Conservation (phyloP, 225 moss, liverwort and hornwort genomes). For the Rhytidiadelphus loreus region DNA sequence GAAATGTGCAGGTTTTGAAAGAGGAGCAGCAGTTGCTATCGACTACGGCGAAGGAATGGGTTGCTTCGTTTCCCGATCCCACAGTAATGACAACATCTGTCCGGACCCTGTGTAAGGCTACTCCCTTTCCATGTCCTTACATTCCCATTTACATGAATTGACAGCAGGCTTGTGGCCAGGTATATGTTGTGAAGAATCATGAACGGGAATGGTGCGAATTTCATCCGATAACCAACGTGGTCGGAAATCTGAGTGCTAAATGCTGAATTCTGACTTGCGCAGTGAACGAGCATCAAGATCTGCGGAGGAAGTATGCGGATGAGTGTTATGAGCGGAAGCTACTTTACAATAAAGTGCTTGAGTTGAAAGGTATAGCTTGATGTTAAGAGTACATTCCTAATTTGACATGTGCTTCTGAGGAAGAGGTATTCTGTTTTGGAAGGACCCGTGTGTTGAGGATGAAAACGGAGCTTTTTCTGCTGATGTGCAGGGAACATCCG, state of each 20-base stretch:
- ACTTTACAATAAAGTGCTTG: conserved; percentile 91
- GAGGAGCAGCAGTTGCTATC: conserved; percentile 45
- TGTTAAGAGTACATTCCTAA: too few species aligned
- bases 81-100: conserved; percentile 45
- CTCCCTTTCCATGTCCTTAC: not conserved
- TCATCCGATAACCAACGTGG: not conserved
- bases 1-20: conserved; percentile 30
- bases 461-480: not conserved
- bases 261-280: not conserved
- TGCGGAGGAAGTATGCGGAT: conserved; percentile 63
- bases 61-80: conserved; percentile 56
- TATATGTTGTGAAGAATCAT: too few species aligned
- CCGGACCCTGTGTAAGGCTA: conserved; percentile 44
- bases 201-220: too few species aligned
- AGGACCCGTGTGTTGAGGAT: not conserved
- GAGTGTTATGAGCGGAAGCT: conserved; percentile 69
- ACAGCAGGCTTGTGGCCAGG: not conserved
- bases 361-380: conserved; percentile 57
- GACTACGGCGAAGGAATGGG: conserved; percentile 66
- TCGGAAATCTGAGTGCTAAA: not conserved
- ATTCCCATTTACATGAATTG: too few species aligned
- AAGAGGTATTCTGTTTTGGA: not conserved
- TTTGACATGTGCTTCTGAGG: not conserved
- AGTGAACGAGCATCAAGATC: conserved; percentile 69
- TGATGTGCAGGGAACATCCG: conserved; percentile 72